A percentile compares a stretch with the other conserved stretches of the same genome.
phyloP scores from a whole-genome alignment of 768 basidiomycete genomes.

The Filobasidium wieringae region DNA sequence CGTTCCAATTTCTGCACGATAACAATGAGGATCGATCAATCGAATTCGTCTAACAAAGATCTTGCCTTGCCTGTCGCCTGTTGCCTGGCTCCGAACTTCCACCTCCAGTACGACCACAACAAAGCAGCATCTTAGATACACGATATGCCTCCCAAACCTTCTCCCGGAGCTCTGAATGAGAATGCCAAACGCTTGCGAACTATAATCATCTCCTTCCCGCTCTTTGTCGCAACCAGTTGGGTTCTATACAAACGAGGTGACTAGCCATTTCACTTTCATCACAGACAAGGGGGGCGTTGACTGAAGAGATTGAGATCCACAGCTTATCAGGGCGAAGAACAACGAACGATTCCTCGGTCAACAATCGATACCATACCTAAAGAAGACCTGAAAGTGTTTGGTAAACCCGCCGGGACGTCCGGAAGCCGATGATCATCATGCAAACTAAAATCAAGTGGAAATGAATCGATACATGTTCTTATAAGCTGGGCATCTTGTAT shows the following conservation, averaged over 20 bases:
- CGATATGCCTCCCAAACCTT: neutral
- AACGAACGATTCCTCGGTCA: constrained; percentile 6
- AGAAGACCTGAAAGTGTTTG: neutral
- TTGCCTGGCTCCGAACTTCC: no score
- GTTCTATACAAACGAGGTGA: constrained; percentile 16
- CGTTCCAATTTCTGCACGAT: no score
- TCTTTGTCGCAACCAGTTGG: constrained; percentile 14
- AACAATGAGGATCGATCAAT: no score
- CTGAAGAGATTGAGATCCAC: neutral
- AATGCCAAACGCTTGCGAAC: constrained; percentile 10
- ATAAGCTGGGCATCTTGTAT: no score
- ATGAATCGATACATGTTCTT: no score
- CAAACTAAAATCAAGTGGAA: no score
- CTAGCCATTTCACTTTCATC: neutral
- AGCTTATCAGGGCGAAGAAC: constrained; percentile 16
- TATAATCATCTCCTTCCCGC: constrained; percentile 15
- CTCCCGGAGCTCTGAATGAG: neutral
- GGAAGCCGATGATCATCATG: no score
- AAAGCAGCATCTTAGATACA: no score
- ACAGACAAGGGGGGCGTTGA: neutral
- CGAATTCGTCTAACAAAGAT: no score
- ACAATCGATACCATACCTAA: neutral
- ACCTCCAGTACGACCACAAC: no score
- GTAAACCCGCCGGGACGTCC: neutral
- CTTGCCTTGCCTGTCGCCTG: no score